Conservation (phyloP, 352 stramenopile species). For the Globisporangium alternatum region DNA sequence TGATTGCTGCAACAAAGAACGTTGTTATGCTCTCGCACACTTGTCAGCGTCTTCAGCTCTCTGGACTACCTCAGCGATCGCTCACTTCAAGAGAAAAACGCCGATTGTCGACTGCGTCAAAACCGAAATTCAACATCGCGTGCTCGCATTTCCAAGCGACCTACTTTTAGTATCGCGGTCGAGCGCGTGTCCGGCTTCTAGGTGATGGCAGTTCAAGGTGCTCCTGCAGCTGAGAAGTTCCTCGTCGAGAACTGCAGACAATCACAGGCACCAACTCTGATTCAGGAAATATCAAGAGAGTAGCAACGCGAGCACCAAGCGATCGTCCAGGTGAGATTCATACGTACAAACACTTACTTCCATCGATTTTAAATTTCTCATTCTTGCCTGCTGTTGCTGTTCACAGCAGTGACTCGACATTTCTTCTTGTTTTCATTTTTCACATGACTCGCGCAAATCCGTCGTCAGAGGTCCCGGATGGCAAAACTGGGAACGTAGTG, state of each 20-base stretch:
- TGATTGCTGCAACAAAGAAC: too few species aligned
- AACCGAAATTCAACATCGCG: conserved; percentile 88
- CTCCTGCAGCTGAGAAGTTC: too few species aligned
- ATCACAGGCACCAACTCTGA: neutral
- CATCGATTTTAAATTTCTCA: neutral
- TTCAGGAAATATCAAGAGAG: neutral
- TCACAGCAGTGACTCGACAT: conserved; percentile 2
- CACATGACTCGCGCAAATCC: neutral
- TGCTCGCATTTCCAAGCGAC: conserved; percentile 87
- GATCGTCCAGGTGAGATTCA: neutral
- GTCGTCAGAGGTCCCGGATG: neutral
- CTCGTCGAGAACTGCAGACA: too few species aligned
- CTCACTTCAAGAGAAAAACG: conserved; percentile 39
- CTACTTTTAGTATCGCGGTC: conserved; percentile 90
- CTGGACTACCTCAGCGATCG: neutral
- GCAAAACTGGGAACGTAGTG: conserved; percentile 5
- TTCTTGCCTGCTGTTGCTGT: conserved; percentile 2
- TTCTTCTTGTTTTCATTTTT: conserved; percentile 5
- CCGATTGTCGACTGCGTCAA: conserved; percentile 83
- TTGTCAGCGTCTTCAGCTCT: too few species aligned
- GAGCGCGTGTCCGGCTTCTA: conserved; percentile 89
- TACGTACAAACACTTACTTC: conserved; percentile 5
- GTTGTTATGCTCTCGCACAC: too few species aligned
- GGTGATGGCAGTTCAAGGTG: conserved; percentile 40
- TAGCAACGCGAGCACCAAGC: too few species aligned